Base-by-base conservation (phyloP, 2,329 filamentous ascomycete species). In the Cylindrodendrum hubeiense region DNA sequence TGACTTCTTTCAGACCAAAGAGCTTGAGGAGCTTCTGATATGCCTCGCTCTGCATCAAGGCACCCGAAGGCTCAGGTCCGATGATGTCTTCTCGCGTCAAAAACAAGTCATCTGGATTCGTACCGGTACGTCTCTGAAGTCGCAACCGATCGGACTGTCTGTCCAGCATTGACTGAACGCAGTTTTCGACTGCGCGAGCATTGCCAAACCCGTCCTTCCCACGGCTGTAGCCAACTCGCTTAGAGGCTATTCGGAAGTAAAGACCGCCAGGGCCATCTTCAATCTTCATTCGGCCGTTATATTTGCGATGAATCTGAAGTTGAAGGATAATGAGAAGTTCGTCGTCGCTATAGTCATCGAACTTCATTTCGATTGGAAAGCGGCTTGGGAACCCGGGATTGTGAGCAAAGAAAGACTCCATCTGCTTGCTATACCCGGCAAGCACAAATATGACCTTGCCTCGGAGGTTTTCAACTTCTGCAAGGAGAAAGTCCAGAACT, bases 351-450 rank as follows among this genome's bases (percentile, higher is more conserved):
- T 93, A 95, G 75, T 95, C 92, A 0, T 85, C 80, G 60, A 95
- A 95, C 44, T 87, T 84, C 71, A 95, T 82, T 34, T 84, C 79
- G 12, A 87, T 80, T 0, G 92, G 92, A 39, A 95, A 90, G 0
- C 92, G 88, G 67, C 91, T 93, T 0, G 86, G 82, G 3, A 95
- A 81, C 0, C 93, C 92, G 0, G 89, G 89, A 47, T 95, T 95
- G 65, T 94, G 91, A 0, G 87, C 83, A 50, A 93, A 94, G 75
- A 95, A 93, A 0, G 84, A 84, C 70, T 95, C 91, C 92, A 95
- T 95, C 67, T 92, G 84, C 69, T 89, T 90, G 52, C 83, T 83
- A 76, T 95, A 95, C 0, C 93, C 92, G 0, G 92, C 92, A 3
- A 95, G 80, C 1, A 95, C 83, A 57, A 95, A 92, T 0, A 90